Conservation (phyloP, 176 grass and related monocot species). For the Cenchrus fungigraminus region DNA sequence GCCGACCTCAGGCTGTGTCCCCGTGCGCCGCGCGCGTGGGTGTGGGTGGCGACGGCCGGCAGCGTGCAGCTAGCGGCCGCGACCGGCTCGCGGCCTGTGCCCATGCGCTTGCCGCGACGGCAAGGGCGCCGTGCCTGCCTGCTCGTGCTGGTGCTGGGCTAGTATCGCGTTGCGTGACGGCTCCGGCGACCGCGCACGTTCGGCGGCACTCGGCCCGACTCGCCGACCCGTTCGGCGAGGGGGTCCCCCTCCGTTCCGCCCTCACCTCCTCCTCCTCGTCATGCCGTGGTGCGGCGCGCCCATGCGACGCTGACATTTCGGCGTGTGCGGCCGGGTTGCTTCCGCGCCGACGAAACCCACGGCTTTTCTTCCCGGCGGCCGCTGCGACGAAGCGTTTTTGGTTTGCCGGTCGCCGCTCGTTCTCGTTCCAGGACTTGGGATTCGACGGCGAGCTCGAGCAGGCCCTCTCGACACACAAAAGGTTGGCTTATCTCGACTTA, state of each 20-base stretch:
- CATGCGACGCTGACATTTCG: conserved; percentile 40
- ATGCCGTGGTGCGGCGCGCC: not conserved
- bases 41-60: not conserved
- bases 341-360: not conserved
- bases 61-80: not conserved
- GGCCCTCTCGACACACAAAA: not conserved
- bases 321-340: not conserved
- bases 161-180: conserved; percentile 41
- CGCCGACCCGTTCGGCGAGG: not conserved
- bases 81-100: no score
- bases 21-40: not conserved
- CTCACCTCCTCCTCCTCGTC: not conserved
- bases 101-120: conserved; percentile 37
- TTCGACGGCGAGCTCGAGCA: not conserved
- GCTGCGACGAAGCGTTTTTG: not conserved
- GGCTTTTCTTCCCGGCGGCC: not conserved
- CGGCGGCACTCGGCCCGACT: not conserved
- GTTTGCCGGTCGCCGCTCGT: not conserved
- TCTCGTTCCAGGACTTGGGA: not conserved
- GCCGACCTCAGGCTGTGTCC: no score
- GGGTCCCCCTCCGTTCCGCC: not conserved
- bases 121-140: not conserved
- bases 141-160: no score
- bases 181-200: conserved; percentile 20
- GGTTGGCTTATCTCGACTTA: no score